phyloP scores from a whole-genome alignment of 352 stramenopile species.

The Pythium brachiatum region DNA sequence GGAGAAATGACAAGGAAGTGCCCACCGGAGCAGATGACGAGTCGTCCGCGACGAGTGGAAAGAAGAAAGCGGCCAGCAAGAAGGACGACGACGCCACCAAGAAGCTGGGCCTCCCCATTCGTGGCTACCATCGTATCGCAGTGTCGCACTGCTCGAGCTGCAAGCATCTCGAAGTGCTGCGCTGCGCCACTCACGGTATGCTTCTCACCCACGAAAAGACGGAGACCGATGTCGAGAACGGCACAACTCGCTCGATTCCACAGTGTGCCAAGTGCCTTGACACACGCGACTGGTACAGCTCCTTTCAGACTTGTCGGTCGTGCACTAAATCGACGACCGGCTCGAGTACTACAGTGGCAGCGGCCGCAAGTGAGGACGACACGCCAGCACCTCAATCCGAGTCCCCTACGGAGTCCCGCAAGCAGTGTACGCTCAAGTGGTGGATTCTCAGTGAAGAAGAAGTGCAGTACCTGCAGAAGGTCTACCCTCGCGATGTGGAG shows the following conservation, averaged over 20 bases:
- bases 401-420: not conserved
- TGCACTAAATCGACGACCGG: not conserved
- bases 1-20: slow-evolving; percentile 33
- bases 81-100: slow-evolving; percentile 14
- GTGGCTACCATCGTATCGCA: slow-evolving; percentile 69
- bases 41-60: not conserved
- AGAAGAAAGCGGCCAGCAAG: slow-evolving; percentile 23
- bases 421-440: slow-evolving; percentile 39
- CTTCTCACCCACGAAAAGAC: slow-evolving; percentile 60
- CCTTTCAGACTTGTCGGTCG: slow-evolving; percentile 32
- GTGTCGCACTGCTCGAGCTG: slow-evolving; percentile 58
- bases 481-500: slow-evolving; percentile 44
- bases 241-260: slow-evolving; percentile 23
- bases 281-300: slow-evolving; percentile 38
- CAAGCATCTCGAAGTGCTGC: slow-evolving; percentile 45
- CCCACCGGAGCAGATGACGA: not conserved
- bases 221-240: slow-evolving; percentile 2
- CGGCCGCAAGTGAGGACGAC: slow-evolving; percentile 2
- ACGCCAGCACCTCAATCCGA: not conserved
- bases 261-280: slow-evolving; percentile 61
- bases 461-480: slow-evolving; percentile 55
- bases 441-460: slow-evolving; percentile 80
- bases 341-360: not conserved
- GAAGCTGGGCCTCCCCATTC: slow-evolving; percentile 37
- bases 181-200: slow-evolving; percentile 42